These are phyloP conservation scores for Casuarina equisetifolia DNA, from an alignment of 306 rosid species.

Conservation along the genomic window DNA sequence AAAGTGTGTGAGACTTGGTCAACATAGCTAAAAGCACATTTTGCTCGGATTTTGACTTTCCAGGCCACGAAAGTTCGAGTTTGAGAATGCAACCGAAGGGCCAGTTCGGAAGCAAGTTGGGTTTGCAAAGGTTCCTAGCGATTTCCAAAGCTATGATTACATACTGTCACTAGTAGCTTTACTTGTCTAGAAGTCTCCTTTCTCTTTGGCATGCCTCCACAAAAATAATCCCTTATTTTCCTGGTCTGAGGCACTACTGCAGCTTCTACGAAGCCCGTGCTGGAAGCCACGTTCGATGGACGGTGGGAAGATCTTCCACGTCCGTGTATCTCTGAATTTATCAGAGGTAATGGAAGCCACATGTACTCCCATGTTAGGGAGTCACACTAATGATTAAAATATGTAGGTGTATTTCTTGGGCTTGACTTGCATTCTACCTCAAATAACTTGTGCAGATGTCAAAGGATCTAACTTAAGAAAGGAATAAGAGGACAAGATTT, in stretches of 20 bases:
- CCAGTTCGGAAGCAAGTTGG: not conserved
- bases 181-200: not conserved
- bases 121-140: no score
- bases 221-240: not conserved
- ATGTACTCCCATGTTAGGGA: conserved; percentile 21
- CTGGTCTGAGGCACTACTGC: not conserved
- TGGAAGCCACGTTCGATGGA: not conserved
- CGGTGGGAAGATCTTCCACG: conserved; percentile 15
- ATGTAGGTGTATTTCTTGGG: not conserved
- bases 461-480: not conserved
- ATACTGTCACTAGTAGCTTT: not conserved
- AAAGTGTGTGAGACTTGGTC: no score
- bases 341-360: conserved; percentile 15
- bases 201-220: not conserved
- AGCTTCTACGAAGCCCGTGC: not conserved
- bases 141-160: no score
- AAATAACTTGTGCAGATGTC: not conserved
- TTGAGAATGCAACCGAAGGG: conserved; percentile 1
- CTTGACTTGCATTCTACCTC: conserved; percentile 1
- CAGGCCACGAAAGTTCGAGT: conserved; percentile 21
- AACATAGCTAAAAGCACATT: no score
- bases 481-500: conserved; percentile 16
- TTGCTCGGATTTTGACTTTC: conserved; percentile 15
- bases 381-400: not conserved
- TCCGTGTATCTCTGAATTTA: not conserved